A percentile compares a stretch with the other conserved stretches of the same genome.
phyloP scores from a whole-genome alignment of 2,329 filamentous ascomycete species.

The Claviceps monticola region DNA sequence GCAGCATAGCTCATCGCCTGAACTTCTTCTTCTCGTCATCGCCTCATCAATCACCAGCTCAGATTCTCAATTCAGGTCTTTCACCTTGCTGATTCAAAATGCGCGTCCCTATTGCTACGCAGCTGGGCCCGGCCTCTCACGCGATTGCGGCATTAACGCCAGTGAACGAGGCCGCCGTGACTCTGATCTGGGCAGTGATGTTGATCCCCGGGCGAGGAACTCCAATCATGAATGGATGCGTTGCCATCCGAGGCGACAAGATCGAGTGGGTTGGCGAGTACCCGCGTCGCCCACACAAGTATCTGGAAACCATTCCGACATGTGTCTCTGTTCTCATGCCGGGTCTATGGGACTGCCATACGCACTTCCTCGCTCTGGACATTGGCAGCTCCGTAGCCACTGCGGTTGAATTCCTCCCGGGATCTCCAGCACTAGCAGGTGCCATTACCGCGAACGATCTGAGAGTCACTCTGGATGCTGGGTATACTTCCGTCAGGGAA shows the following conservation, averaged over 20 bases:
- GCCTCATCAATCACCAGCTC: too few species aligned
- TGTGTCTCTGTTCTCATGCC: conserved; percentile 33
- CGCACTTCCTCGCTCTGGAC: conserved; percentile 28
- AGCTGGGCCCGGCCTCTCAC: conserved; percentile 2
- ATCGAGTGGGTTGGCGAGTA: conserved; percentile 24
- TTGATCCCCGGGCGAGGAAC: conserved; percentile 25
- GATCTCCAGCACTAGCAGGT: conserved; percentile 6
- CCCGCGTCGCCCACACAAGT: conserved; percentile 5
- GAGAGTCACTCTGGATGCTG: conserved; percentile 26
- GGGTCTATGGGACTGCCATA: conserved; percentile 39
- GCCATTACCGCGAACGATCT: conserved; percentile 13
- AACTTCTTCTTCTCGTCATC: too few species aligned
- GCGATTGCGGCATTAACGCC: conserved; percentile 3
- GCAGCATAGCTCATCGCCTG: neutral
- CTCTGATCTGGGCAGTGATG: conserved; percentile 15
- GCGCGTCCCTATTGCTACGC: conserved; percentile 6
- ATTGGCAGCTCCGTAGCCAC: neutral
- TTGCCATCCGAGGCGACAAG: conserved; percentile 22
- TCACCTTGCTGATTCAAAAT: neutral
- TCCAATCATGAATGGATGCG: conserved; percentile 18
- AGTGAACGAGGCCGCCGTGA: conserved; percentile 1
- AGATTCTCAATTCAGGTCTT: too few species aligned
- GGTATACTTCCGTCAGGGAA: conserved; percentile 37
- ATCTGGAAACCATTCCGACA: conserved; percentile 13
- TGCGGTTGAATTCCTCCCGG: conserved; percentile 4